These are phyloP conservation scores for Leavenworthia alabamica DNA, from an alignment of 345 rosid species.

Conservation along the genomic window DNA sequence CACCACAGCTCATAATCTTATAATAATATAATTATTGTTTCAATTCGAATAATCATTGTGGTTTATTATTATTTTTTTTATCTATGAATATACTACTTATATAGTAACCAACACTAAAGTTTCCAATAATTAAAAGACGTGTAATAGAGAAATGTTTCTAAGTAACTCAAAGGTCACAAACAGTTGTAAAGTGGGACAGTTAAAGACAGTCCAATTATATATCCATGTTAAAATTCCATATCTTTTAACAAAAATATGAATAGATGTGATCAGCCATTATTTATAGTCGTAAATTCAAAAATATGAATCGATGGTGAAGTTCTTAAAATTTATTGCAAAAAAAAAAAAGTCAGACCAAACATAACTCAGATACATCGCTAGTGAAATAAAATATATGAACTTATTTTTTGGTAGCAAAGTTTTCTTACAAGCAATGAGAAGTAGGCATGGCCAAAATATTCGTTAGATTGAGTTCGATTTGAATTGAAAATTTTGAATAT, in stretches of 20 bases:
- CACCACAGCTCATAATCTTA: constrained; percentile 27
- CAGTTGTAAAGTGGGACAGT: constrained; percentile 22
- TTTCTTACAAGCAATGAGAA: constrained; percentile 32
- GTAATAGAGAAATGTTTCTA: background rate
- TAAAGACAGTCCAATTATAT: constrained; percentile 16
- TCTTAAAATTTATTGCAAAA: background rate
- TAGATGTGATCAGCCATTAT: background rate
- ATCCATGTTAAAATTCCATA: background rate
- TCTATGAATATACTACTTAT: constrained; percentile 11
- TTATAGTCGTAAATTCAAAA: background rate
- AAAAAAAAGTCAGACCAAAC: constrained; percentile 9
- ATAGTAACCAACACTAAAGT: background rate
- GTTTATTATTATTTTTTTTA: background rate
- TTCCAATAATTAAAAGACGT: constrained; percentile 1
- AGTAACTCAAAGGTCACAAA: constrained; percentile 7
- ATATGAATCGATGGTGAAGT: background rate
- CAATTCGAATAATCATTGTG: constrained; percentile 1
- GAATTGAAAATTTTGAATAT: no score
- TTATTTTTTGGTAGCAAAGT: background rate
- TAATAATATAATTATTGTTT: background rate
- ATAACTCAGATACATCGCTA: background rate
- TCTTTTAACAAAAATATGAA: background rate
- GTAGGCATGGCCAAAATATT: no score
- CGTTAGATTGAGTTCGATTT: no score
- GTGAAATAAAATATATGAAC: background rate